Evolutionary conservation across 768 basidiomycete genomes (phyloP).

Genomic region (Kwoniella europaea): DNA sequence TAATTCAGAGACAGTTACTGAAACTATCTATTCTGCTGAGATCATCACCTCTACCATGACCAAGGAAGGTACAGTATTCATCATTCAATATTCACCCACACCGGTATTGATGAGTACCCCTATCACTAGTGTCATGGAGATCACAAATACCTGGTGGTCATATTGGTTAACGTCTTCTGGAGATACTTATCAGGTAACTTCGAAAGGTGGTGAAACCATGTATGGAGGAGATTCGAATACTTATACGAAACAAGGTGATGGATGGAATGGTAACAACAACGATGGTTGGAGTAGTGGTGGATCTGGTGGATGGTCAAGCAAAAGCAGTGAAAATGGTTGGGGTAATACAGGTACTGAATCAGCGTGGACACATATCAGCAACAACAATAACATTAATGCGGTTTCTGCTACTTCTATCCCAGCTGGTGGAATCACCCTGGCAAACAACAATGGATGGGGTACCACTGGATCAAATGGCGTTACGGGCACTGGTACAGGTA

Average conservation of each 20-base stretch:
- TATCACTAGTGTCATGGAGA: constrained; percentile 26
- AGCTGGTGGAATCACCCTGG: background rate
- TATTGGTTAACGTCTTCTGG: constrained; percentile 31
- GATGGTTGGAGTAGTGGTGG: background rate
- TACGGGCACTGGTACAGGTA: background rate
- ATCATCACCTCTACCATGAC: constrained; percentile 46
- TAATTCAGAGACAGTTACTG: constrained; percentile 32
- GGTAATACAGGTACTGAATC: constrained; percentile 6
- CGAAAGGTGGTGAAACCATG: constrained; percentile 5
- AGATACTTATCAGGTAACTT: constrained; percentile 12
- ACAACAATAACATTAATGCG: constrained; percentile 17
- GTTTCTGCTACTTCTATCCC: background rate
- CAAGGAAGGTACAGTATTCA: constrained; percentile 42
- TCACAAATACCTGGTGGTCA: constrained; percentile 36
- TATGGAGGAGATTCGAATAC: constrained; percentile 12
- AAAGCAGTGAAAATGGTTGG: background rate
- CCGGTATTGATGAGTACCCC: constrained; percentile 33
- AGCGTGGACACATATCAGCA: constrained; percentile 23
- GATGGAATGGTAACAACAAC: background rate
- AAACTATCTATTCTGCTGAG: constrained; percentile 46
- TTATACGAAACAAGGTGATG: background rate
- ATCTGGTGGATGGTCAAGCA: background rate
- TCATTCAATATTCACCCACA: constrained; percentile 43
- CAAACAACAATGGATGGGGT: constrained; percentile 8
- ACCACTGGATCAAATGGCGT: background rate